Conservation (phyloP, 2,329 filamentous ascomycete species). For the Apiospora malaysiana region DNA sequence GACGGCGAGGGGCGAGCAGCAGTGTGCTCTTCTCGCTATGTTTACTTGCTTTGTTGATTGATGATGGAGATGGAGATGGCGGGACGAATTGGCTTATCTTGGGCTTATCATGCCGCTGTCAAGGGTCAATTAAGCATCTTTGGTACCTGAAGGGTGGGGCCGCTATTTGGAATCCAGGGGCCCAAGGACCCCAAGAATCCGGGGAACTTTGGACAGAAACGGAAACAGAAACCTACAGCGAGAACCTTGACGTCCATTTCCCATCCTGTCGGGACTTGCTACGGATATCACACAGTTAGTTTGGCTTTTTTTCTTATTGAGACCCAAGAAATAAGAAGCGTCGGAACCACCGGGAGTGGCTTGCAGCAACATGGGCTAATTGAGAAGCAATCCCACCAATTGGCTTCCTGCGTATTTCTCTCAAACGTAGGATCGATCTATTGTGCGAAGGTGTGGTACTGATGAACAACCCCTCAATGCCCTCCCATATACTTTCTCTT, state of each 20-base stretch:
- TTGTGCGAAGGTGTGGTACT: too few species aligned
- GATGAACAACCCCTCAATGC: too few species aligned
- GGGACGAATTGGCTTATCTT: slow-evolving; percentile 11
- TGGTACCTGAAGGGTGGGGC: background rate
- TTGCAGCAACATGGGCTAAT: too few species aligned
- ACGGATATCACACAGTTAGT: background rate
- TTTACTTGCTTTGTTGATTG: background rate
- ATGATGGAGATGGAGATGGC: slow-evolving; percentile 2
- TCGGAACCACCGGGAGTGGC: too few species aligned
- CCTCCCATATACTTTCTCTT: too few species aligned
- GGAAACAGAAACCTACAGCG: background rate
- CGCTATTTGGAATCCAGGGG: background rate
- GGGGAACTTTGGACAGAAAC: slow-evolving; percentile 2
- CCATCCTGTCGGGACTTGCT: background rate
- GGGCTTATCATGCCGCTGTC: slow-evolving; percentile 5
- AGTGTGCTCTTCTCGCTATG: background rate
- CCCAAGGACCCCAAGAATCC: background rate
- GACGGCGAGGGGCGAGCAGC: background rate
- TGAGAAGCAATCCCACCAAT: background rate
- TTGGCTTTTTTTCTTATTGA: background rate
- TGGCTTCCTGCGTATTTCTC: background rate
- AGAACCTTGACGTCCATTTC: background rate
- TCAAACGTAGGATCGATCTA: too few species aligned
- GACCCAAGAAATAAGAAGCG: background rate
- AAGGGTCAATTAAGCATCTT: background rate